Evolutionary conservation across 192 early-diverging fungal species (phyloP), one percentile per base, ranked within the genome.

Genomic region (Coemansia sp.): DNA sequence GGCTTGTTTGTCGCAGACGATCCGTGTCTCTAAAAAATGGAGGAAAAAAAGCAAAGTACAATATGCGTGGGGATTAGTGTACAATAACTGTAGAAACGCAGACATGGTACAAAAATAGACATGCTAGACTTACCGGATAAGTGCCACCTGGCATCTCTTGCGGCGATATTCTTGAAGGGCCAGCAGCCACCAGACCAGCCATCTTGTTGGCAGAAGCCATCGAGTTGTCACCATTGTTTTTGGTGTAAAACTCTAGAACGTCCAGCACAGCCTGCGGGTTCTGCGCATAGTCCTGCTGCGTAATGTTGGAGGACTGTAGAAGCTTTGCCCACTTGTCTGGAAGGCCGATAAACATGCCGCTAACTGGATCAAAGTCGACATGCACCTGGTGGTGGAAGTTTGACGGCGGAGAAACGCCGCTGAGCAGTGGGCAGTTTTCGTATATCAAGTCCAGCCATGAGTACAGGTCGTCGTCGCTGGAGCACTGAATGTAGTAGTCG

Each of bases 391-490:
- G 85, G 67, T 84, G 82, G 64, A 86, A 86, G 72, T 84, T 77
- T 30, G 84, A 84, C 8, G 85, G 85, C 48, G 71, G 71, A 45
- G 85, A 84, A 14, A 86, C 81, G 29, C 69, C 72, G 66, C 76
- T 78, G 45, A 79, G 69, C 48, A 78, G 54, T 42, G 78, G 76
- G 52, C 77, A 81, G 56, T 75, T 78, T 60, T 90, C 91, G 82
- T 98, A 98, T 74, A 99, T 93, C 71, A 94, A 92, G 69, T 99
- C 96, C 87, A 97, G 93, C 97, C 97, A 99, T 50, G 90, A 89
- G 75, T 99, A 99, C 31, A 99, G 84, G 72, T 99, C 96, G 72
- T 96, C 93, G 75, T 99, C 97, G 69, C 87, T 94, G 72, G 91
- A 93, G 74, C 94, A 96, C 10, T 93, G 88, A 31, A 99, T 81